Percentiles rank a stretch among this genome's conserved stretches.
Evolutionary conservation across 345 rosid species (phyloP).

Genomic region (Gossypium herbaceum): DNA sequence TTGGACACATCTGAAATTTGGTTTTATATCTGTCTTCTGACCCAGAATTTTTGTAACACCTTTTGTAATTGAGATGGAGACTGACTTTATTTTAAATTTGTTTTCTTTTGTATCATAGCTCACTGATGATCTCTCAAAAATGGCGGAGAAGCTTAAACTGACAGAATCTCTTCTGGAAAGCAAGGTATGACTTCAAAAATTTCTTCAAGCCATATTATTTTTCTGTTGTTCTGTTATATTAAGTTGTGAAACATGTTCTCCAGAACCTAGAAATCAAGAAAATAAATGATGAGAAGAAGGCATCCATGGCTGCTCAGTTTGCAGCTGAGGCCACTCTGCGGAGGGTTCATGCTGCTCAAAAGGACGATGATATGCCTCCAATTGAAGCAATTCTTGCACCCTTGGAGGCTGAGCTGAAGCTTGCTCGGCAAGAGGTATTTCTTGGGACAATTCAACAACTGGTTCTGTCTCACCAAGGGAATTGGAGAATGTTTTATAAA

Average conservation of each 20-base stretch:
- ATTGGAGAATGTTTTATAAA: background rate
- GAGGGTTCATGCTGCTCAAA: constrained; percentile 98
- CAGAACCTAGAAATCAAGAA: constrained; percentile 97
- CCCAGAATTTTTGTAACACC: background rate
- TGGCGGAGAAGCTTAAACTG: constrained; percentile 76
- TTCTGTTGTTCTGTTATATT: constrained; percentile 12
- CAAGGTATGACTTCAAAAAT: constrained; percentile 48
- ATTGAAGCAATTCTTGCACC: constrained; percentile 99
- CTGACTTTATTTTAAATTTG: constrained; percentile 15
- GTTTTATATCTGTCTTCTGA: background rate
- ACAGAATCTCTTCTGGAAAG: constrained; percentile 75
- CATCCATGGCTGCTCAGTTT: constrained; percentile 99
- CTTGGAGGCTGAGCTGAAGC: constrained; percentile 93
- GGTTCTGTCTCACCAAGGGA: constrained; percentile 10
- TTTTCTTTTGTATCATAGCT: constrained; percentile 43
- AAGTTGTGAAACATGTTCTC: constrained; percentile 14
- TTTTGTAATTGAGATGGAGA: constrained; percentile 13
- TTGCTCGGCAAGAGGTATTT: constrained; percentile 70
- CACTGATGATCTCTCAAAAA: constrained; percentile 77
- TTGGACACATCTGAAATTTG: background rate
- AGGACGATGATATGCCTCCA: constrained; percentile 99
- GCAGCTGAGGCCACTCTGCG: constrained; percentile 99
- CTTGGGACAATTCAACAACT: background rate
- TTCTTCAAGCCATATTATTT: constrained; percentile 4
- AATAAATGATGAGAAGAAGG: constrained; percentile 94